Evolutionary conservation across 2,329 filamentous ascomycete genomes (phyloP).

Genomic region (Colletotrichum tofieldiae): DNA sequence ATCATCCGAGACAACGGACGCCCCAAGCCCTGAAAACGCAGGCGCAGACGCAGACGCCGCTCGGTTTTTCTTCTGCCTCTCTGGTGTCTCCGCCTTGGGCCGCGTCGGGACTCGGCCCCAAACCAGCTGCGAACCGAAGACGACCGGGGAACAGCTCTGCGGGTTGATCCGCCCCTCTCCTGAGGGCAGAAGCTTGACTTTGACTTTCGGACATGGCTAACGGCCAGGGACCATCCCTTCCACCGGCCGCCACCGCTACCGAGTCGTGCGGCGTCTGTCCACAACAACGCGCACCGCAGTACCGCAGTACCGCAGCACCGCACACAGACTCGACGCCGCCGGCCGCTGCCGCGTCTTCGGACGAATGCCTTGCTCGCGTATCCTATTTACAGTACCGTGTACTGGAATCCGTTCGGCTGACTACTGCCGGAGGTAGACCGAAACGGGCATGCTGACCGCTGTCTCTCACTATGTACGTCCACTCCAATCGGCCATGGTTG

Average conservation of each 20-base stretch:
- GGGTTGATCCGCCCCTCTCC: constrained; percentile 16
- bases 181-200: constrained; percentile 4
- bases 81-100: background rate
- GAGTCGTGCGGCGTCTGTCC: background rate
- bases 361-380: constrained; percentile 1
- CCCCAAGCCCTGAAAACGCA: constrained; percentile 6
- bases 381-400: background rate
- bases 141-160: background rate
- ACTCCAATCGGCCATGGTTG: constrained; percentile 1
- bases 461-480: constrained; percentile 28
- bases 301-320: too few species aligned
- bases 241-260: background rate
- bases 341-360: background rate
- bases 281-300: background rate
- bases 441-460: constrained; percentile 20
- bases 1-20: background rate
- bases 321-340: background rate
- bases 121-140: background rate
- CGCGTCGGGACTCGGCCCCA: background rate
- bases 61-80: background rate
- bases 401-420: constrained; percentile 30
- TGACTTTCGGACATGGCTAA: constrained; percentile 16
- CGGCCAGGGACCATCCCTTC: constrained; percentile 18
- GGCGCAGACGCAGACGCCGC: background rate
- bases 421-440: constrained; percentile 12